phyloP scores from a whole-genome alignment of 2,329 filamentous ascomycete genomes.

The Calonectria pteridis region DNA sequence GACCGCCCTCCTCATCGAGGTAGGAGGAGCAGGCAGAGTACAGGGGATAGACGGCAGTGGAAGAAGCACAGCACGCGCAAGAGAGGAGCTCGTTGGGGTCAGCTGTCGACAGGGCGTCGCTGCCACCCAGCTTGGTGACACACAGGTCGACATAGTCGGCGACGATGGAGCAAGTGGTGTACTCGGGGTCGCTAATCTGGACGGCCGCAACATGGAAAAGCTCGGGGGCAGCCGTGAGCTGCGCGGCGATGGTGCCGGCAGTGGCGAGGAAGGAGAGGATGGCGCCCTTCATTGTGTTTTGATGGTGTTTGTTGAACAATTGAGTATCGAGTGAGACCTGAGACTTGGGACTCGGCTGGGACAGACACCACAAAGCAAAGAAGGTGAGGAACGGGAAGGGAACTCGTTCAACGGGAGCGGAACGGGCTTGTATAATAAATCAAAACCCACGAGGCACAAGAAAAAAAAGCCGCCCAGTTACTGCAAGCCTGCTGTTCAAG shows the following conservation, averaged over 20 bases:
- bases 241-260: conserved; percentile 43
- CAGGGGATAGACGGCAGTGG: conserved; percentile 36
- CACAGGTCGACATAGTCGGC: conserved; percentile 39
- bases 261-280: conserved; percentile 35
- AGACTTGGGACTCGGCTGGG: not conserved
- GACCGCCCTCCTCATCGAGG: conserved; percentile 38
- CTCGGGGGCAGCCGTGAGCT: conserved; percentile 39
- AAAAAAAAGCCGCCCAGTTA: conserved; percentile 12
- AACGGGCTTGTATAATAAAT: conserved; percentile 23
- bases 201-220: conserved; percentile 41
- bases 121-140: conserved; percentile 40
- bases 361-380: conserved; percentile 24
- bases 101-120: conserved; percentile 38
- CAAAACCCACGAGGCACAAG: not conserved
- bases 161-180: conserved; percentile 39
- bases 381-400: conserved; percentile 17
- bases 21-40: conserved; percentile 48
- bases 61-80: conserved; percentile 47
- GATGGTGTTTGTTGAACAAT: not conserved
- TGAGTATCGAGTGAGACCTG: conserved; percentile 11
- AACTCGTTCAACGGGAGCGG: not conserved
- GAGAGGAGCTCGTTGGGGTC: conserved; percentile 36
- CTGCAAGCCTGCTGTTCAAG: not conserved
- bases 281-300: conserved; percentile 41
- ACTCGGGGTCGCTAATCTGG: conserved; percentile 41